Percentiles rank a stretch among this genome's conserved stretches.
Evolutionary conservation across 2,329 filamentous ascomycete genomes (phyloP).

Genomic region (Sporothrix phasma): DNA sequence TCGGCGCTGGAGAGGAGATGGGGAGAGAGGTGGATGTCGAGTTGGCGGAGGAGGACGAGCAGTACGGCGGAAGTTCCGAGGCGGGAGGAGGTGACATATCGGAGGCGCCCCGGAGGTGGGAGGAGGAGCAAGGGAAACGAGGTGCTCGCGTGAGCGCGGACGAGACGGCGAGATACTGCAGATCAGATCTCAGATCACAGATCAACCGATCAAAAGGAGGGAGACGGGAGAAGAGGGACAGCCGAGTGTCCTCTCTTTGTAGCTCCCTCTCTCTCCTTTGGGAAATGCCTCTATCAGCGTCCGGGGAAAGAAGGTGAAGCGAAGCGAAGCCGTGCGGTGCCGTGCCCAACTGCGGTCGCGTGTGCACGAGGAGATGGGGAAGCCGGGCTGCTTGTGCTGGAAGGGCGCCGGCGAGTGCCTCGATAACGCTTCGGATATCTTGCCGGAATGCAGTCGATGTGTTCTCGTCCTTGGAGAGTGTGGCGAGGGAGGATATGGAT

Average conservation of each 20-base stretch:
- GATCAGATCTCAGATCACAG: too few relatives aligned
- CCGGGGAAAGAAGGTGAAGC: neutral
- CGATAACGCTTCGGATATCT: neutral
- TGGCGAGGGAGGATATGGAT: neutral
- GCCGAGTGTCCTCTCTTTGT: constrained; percentile 14
- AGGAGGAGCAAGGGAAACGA: neutral
- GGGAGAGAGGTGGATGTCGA: neutral
- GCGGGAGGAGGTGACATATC: constrained; percentile 14
- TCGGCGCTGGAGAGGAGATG: neutral
- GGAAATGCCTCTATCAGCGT: constrained; percentile 6
- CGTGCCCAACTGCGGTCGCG: neutral
- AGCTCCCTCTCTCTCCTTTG: constrained; percentile 14
- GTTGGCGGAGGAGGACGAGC: neutral
- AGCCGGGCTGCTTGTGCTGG: neutral
- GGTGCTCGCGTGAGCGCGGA: neutral
- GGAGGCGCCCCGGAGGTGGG: neutral
- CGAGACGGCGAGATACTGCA: neutral
- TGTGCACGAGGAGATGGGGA: neutral
- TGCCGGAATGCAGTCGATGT: neutral
- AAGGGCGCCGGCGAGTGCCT: neutral
- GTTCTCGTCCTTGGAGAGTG: neutral
- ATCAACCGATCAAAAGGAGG: too few relatives aligned
- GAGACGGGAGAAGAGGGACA: constrained; percentile 16
- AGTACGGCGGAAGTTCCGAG: constrained; percentile 8
- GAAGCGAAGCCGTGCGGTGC: constrained; percentile 4